Evolutionary conservation across 108 stramenopile species (phyloP), one percentile per base, ranked within the genome.

Genomic region (Aureococcus anophagefferens): DNA sequence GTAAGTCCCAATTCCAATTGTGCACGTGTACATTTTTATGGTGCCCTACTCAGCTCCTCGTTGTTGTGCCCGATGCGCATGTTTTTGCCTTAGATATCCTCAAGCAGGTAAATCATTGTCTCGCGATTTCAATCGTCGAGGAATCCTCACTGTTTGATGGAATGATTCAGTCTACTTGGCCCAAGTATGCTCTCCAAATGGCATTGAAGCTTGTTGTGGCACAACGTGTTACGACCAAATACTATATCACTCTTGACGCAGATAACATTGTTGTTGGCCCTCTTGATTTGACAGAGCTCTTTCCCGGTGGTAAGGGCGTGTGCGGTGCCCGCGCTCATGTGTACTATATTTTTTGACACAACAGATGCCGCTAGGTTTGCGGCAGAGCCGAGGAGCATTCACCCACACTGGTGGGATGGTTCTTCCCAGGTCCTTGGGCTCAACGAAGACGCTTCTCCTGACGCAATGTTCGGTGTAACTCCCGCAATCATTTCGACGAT

Each of bases 221-320:
- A 0, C 51, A 46, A 59, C 44, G 70, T 9, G 68, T 83, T 36
- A 18, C 11, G 11, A 83, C 82, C 0, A 62, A 64, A 13, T 83
- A 75, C 62, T 83, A 80, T 66, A 30, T 83, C 0, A 83, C 82
- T 16, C 72, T 83, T 16, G 82, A 83, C 18, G 80, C 82, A 21
- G 82, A 83, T 36, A 65, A 77, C 21, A 28, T 82, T 68, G 36
- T 70, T 7, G 46, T 44, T 36, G 34, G 29, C 28, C 32, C 25
- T 14, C 14, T 76, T n/a, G n/a, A n/a, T n/a, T n/a, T n/a, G n/a
- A n/a, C n/a, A n/a, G n/a, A n/a, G n/a, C n/a, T n/a, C n/a, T n/a
- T n/a, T n/a, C n/a, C n/a, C n/a, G n/a, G n/a, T n/a, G n/a, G n/a
- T n/a, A n/a, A n/a, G n/a, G n/a, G n/a, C n/a, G n/a, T n/a, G n/a